Percentiles rank a stretch among this genome's conserved stretches.
Evolutionary conservation across 2,329 filamentous ascomycete genomes (phyloP).

Genomic region (Dactylellina haptotyla): DNA sequence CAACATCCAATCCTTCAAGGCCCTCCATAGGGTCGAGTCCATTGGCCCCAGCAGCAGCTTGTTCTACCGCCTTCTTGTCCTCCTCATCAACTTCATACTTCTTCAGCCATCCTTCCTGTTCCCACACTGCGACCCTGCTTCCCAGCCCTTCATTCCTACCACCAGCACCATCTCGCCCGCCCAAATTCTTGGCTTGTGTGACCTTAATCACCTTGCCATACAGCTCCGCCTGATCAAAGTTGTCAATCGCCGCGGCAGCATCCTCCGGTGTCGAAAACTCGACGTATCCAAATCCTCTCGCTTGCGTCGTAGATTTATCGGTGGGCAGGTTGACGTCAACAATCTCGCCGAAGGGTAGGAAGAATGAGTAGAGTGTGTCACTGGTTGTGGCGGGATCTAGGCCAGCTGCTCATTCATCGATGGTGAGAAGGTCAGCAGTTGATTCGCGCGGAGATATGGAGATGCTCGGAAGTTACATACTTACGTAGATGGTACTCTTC

Average conservation of each 20-base stretch:
- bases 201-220: constrained; percentile 94
- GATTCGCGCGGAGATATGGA: neutral
- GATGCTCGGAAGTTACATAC: constrained; percentile 35
- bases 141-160: constrained; percentile 89
- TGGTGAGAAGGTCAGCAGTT: neutral
- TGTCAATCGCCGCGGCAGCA: constrained; percentile 94
- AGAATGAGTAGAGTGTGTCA: constrained; percentile 83
- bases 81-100: constrained; percentile 87
- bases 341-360: constrained; percentile 96
- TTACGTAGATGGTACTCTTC: constrained; percentile 89
- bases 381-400: constrained; percentile 78
- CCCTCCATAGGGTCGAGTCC: constrained; percentile 90
- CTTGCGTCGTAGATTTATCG: constrained; percentile 77
- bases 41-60: constrained; percentile 62
- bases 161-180: constrained; percentile 68
- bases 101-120: constrained; percentile 89
- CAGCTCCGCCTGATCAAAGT: constrained; percentile 97
- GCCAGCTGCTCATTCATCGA: constrained; percentile 69
- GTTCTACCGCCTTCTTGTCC: constrained; percentile 72
- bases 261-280: constrained; percentile 89
- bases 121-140: constrained; percentile 94
- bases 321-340: constrained; percentile 89
- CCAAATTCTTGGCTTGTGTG: constrained; percentile 76
- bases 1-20: constrained; percentile 89
- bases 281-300: constrained; percentile 92